Percentiles rank a stretch among this genome's conserved stretches.
Conservation (phyloP, 805 yeast genomes). For the Pichia nakasei region DNA sequence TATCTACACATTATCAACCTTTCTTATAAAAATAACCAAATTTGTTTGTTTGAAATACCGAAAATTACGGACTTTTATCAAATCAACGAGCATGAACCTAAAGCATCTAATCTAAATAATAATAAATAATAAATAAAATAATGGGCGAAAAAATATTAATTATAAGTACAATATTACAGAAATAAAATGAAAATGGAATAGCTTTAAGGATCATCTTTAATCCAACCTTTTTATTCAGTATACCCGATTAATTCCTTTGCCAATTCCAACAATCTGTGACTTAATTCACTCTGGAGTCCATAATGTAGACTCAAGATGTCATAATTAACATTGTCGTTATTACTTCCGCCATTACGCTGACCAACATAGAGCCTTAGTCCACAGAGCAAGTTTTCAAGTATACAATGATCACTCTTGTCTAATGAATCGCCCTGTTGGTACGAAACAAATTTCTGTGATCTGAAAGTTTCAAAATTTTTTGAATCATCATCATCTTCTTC, state of each 20-base stretch:
- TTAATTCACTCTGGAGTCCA: conserved; percentile 23
- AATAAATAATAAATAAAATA: too few species aligned
- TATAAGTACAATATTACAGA: neutral
- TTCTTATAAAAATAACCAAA: too few species aligned
- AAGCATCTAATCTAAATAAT: too few species aligned
- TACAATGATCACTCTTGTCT: neutral
- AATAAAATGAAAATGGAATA: neutral
- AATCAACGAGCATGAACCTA: too few species aligned
- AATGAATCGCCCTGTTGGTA: neutral
- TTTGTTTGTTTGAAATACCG: too few species aligned
- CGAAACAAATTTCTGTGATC: neutral
- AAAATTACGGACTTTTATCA: too few species aligned
- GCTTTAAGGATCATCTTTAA: neutral
- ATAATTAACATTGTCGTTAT: conserved; percentile 10
- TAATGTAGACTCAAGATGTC: conserved; percentile 20
- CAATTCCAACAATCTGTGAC: conserved; percentile 22
- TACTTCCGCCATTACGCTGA: neutral
- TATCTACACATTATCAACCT: too few species aligned
- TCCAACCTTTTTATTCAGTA: neutral
- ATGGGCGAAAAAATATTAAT: neutral
- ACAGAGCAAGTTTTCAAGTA: conserved; percentile 8
- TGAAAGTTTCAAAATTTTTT: too few species aligned
- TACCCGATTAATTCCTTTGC: conserved; percentile 26
- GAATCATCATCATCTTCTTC: too few species aligned
- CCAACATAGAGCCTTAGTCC: conserved; percentile 11